Evolutionary conservation across 306 rosid genomes (phyloP).

Genomic region (Adenanthera pavonina): DNA sequence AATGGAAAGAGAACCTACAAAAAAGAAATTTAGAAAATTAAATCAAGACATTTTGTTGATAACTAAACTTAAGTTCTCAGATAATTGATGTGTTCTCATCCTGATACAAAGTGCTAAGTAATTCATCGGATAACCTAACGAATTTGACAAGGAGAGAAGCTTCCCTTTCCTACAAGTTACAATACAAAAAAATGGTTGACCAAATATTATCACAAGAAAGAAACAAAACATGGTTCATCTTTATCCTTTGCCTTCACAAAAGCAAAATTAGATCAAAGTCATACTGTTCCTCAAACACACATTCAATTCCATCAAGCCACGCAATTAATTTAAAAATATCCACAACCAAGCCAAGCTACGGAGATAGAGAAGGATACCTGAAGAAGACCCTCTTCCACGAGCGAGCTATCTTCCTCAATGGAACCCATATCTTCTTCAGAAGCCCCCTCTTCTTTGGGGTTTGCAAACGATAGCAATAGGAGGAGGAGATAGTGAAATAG

Average conservation of each 20-base stretch:
- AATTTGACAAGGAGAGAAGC: background rate
- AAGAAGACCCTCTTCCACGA: conserved; percentile 48
- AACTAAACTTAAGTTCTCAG: background rate
- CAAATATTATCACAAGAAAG: background rate
- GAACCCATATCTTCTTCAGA: conserved; percentile 50
- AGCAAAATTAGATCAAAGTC: background rate
- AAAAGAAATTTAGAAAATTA: background rate
- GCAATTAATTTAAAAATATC: background rate
- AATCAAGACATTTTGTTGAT: background rate
- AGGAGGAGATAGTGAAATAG: background rate
- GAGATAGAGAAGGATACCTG: conserved; percentile 46
- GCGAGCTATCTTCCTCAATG: conserved; percentile 35
- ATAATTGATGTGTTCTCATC: background rate
- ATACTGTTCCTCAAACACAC: background rate
- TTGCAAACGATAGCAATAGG: too few relatives aligned
- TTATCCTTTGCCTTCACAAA: background rate
- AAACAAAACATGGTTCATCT: background rate
- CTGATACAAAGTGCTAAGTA: background rate
- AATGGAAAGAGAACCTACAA: background rate
- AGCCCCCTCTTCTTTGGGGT: background rate
- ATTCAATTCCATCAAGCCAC: background rate
- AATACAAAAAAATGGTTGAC: background rate
- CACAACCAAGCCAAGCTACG: background rate
- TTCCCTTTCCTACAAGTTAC: background rate
- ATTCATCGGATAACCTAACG: background rate